Evolutionary conservation across 208 protist species (phyloP), one percentile per base, ranked within the genome.

Genomic region (Acanthamoeba sp.): DNA sequence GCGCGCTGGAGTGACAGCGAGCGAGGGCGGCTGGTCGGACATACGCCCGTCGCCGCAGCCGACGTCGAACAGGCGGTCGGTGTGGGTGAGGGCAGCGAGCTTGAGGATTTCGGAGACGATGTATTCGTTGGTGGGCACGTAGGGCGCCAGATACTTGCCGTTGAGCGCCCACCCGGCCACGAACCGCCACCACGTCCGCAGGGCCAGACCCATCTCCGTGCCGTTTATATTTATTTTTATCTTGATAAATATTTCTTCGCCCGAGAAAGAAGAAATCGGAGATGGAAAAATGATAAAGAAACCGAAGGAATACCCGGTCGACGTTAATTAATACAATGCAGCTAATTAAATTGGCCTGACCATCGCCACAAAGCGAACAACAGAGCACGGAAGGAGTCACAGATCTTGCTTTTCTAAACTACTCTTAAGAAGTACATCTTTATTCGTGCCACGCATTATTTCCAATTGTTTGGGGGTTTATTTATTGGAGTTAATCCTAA

Each of bases 71-170:
- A 85, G 42, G 45, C 76, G 76, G 45, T 85, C 76, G 42, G 76
- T 36, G 76, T 57, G 36, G 40, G 66, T 76, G 42, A 85, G 42
- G 5, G 76, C 76, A 5, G 76, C 76, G 27, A 85, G 76, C 76
- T 85, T 85, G 16, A 85, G 76, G 10, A 85, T 85, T 22, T 85
- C 76, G 10, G 76, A 48, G 12, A 85, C 76, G 76, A 85, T 85
- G 76, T 59, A 57, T 18, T 85, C 76, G 45, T 34, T 85, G 76
- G 76, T 85, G 76, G 76, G 76, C 76, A 85, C 76, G 40, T 85
- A 85, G 24, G 76, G 76, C 45, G 76, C 76, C 40, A 85, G 6
- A 22, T 57, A 85, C 40, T 57, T 50, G 42, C 14, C 24, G 42
- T 57, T 57, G 27, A 85, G 57, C 6, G 76, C 76, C 76, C 76